phyloP scores from a whole-genome alignment of 305 asterid species.

The Solanum hybrid region DNA sequence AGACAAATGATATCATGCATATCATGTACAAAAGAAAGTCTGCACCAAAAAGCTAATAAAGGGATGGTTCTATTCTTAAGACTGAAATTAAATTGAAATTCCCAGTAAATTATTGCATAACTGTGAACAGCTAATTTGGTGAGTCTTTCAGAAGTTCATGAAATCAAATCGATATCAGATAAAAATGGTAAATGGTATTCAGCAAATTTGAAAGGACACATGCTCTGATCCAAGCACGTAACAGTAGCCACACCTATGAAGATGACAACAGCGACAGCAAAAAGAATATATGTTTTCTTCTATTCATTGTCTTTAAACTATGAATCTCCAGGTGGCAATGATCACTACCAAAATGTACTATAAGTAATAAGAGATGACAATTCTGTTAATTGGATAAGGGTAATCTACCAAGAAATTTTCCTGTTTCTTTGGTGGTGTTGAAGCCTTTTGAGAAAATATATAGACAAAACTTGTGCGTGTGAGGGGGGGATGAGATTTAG shows the following conservation, averaged over 20 bases:
- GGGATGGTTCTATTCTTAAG: neutral
- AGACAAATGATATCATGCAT: neutral
- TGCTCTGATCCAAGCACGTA: neutral
- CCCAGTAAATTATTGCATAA: neutral
- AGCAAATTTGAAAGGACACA: neutral
- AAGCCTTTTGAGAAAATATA: neutral
- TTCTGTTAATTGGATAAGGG: neutral
- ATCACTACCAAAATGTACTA: neutral
- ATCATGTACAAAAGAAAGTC: neutral
- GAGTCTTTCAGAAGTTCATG: neutral
- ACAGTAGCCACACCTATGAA: neutral
- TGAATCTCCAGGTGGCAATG: neutral
- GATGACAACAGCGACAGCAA: neutral
- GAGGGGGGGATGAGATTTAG: neutral
- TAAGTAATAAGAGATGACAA: neutral
- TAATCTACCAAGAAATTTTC: slow-evolving; percentile 3
- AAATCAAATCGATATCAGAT: neutral
- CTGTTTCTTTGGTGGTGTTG: neutral
- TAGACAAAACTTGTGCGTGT: neutral
- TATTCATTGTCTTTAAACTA: neutral
- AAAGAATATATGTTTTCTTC: neutral
- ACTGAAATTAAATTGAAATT: neutral
- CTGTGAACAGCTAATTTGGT: neutral
- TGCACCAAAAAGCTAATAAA: neutral
- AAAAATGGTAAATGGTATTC: neutral